phyloP scores from a whole-genome alignment of 2,329 filamentous ascomycete genomes.

The Beauveria asiatica region DNA sequence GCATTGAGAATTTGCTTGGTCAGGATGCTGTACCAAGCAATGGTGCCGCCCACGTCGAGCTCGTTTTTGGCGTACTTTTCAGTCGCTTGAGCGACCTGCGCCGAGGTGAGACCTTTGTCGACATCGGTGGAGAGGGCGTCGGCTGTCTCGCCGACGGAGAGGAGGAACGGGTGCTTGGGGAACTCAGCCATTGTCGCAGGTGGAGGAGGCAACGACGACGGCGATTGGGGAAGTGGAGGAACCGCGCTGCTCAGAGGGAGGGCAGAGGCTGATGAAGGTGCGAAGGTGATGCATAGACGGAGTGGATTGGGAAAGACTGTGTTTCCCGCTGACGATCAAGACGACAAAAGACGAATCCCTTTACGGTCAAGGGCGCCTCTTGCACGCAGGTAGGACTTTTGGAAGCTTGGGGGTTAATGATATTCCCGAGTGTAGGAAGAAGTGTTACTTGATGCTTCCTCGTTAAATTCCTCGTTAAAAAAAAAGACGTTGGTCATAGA shows the following conservation, averaged over 20 bases:
- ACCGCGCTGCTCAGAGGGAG: slow-evolving; percentile 14
- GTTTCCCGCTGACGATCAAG: background rate
- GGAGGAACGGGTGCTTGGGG: slow-evolving; percentile 50
- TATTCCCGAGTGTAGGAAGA: background rate
- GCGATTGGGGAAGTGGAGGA: background rate
- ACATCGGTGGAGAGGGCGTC: slow-evolving; percentile 52
- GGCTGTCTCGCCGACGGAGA: slow-evolving; percentile 54
- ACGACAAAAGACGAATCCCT: background rate
- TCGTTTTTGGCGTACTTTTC: slow-evolving; percentile 59
- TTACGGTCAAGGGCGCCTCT: background rate
- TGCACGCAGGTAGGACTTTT: background rate
- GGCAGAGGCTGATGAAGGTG: slow-evolving; percentile 11
- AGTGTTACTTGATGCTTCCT: background rate
- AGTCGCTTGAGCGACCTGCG: slow-evolving; percentile 50
- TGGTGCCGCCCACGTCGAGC: slow-evolving; percentile 57
- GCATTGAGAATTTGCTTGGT: slow-evolving; percentile 67
- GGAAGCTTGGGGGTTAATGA: background rate
- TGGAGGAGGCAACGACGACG: slow-evolving; percentile 3
- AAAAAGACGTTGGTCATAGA: background rate
- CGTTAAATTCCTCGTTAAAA: background rate
- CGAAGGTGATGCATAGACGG: slow-evolving; percentile 17
- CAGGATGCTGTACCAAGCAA: slow-evolving; percentile 64
- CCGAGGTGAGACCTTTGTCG: slow-evolving; percentile 56
- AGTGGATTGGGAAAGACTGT: background rate
- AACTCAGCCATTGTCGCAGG: slow-evolving; percentile 32